Conservation (phyloP, 805 yeast genomes). For the Saccharomyces paradoxus region DNA sequence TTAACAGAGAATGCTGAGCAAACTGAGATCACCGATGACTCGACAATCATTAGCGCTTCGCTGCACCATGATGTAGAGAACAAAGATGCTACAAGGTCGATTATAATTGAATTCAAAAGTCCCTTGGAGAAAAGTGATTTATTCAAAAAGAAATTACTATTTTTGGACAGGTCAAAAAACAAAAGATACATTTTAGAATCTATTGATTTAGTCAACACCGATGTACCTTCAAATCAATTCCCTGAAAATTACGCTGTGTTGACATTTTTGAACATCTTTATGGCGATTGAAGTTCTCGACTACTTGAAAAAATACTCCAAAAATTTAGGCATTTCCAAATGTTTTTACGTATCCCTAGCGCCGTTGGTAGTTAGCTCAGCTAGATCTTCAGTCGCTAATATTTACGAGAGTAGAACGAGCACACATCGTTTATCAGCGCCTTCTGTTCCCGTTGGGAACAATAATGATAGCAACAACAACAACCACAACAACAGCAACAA, state of each 20-base stretch:
- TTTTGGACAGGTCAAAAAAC: constrained; percentile 9
- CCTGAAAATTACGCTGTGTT: constrained; percentile 18
- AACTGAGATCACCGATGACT: constrained; percentile 36
- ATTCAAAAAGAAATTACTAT: constrained; percentile 9
- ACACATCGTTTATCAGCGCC: not conserved
- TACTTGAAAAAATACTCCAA: constrained; percentile 9
- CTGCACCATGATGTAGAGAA: constrained; percentile 16
- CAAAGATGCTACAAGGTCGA: constrained; percentile 25
- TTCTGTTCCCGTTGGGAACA: constrained; percentile 1
- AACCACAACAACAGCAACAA: not conserved
- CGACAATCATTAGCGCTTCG: constrained; percentile 2
- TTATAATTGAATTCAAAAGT: constrained; percentile 16
- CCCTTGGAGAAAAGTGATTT: constrained; percentile 7
- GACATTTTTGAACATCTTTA: constrained; percentile 21
- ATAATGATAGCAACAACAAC: constrained; percentile 1
- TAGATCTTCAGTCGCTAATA: not conserved
- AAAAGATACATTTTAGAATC: constrained; percentile 24
- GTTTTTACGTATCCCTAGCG: constrained; percentile 13
- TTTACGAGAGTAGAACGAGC: not conserved
- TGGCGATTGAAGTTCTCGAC: constrained; percentile 23
- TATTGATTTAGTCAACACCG: constrained; percentile 15
- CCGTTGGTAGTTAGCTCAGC: not conserved
- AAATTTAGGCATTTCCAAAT: constrained; percentile 7
- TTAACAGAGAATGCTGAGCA: constrained; percentile 2
- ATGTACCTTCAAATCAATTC: constrained; percentile 10